phyloP scores from a whole-genome alignment of 2,329 filamentous ascomycete species.

The Stylonectria norvegica region DNA sequence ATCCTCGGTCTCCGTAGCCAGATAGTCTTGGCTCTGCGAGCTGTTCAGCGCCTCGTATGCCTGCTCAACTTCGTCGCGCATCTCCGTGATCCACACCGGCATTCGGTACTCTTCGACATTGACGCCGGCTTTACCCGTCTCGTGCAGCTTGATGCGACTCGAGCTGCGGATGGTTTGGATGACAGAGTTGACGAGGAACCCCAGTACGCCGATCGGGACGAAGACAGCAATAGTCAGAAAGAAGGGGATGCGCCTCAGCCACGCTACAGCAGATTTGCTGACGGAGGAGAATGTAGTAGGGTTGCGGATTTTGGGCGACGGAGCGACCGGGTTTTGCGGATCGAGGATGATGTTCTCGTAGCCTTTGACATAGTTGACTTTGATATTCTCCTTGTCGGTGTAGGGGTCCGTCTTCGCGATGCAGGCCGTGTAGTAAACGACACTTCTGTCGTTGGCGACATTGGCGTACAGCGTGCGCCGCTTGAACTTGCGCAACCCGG shows the following conservation, averaged over 20 bases:
- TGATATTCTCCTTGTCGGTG: constrained; percentile 61
- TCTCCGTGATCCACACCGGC: constrained; percentile 70
- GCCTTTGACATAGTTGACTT: constrained; percentile 69
- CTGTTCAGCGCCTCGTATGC: constrained; percentile 71
- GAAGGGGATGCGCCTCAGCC: constrained; percentile 57
- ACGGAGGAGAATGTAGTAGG: constrained; percentile 32
- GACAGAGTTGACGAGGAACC: constrained; percentile 72
- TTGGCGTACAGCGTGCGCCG: constrained; percentile 80
- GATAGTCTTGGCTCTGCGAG: constrained; percentile 67
- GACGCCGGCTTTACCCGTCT: constrained; percentile 65
- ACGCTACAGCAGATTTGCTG: constrained; percentile 30
- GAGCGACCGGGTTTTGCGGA: constrained; percentile 55
- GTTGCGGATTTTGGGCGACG: constrained; percentile 35
- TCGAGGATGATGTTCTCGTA: constrained; percentile 77
- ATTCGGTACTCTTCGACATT: constrained; percentile 69
- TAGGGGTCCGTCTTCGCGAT: constrained; percentile 79
- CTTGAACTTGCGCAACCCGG: constrained; percentile 71
- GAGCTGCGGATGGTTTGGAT: constrained; percentile 74
- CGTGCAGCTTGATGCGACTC: constrained; percentile 72
- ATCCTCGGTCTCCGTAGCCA: constrained; percentile 54
- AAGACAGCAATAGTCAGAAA: constrained; percentile 64
- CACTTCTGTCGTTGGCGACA: constrained; percentile 78
- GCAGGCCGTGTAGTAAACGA: constrained; percentile 77
- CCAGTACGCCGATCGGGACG: constrained; percentile 66
- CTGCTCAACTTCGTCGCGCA: constrained; percentile 72